These are phyloP conservation scores for Leptographium wingfieldii DNA, from an alignment of 2,329 filamentous ascomycete genomes.

Conservation along the genomic window DNA sequence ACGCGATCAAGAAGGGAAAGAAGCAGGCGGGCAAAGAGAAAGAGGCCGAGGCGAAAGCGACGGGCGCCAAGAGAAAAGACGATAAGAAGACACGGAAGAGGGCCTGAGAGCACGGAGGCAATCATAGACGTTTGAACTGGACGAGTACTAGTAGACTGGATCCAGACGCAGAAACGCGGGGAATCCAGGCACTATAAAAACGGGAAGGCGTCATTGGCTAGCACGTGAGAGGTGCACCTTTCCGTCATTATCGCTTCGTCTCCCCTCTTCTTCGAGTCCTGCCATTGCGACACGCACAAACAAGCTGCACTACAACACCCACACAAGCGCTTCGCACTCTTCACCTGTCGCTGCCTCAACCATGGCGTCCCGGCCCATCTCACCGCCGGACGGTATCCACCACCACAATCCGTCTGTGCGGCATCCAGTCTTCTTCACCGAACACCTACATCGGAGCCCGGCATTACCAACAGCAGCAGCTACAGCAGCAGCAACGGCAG, in stretches of 20 bases:
- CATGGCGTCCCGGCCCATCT: neutral
- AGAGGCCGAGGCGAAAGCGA: neutral
- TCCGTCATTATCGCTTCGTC: neutral
- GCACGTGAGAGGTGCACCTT: too few relatives aligned
- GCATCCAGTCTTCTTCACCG: constrained; percentile 69
- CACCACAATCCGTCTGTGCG: constrained; percentile 43
- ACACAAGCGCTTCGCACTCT: neutral
- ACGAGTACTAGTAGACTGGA: neutral
- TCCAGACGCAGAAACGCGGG: neutral
- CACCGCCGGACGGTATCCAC: neutral
- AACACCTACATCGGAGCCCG: constrained; percentile 38
- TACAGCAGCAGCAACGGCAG: neutral
- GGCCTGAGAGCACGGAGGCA: neutral
- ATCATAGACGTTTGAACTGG: neutral
- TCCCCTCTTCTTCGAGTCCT: neutral
- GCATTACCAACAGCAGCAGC: neutral
- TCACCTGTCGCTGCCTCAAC: neutral
- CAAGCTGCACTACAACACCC: neutral
- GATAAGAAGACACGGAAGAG: neutral
- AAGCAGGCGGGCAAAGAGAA: neutral
- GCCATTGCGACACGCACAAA: neutral
- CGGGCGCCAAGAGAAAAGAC: too few relatives aligned
- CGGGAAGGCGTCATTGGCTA: too few relatives aligned
- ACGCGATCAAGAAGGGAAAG: neutral
- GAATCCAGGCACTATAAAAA: neutral